These are phyloP conservation scores for Apiotrichum porosum DNA, from an alignment of 1,284 basidiomycete genomes.

Conservation along the genomic window DNA sequence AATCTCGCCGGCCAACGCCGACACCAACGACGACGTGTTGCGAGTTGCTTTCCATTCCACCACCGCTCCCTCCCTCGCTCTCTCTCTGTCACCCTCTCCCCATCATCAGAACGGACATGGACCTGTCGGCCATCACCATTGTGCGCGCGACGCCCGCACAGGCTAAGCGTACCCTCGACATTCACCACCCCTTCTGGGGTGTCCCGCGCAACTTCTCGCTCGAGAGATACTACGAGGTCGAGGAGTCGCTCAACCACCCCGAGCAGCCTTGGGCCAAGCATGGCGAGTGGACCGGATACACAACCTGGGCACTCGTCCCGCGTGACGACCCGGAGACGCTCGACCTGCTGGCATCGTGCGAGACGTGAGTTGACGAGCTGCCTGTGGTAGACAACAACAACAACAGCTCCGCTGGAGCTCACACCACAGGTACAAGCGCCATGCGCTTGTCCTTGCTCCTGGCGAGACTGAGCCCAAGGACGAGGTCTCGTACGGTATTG, in stretches of 20 bases:
- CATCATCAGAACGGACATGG: not conserved
- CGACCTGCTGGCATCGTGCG: slow-evolving; percentile 29
- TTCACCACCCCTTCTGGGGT: slow-evolving; percentile 8
- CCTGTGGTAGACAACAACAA: too few relatives aligned
- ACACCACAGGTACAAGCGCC: slow-evolving; percentile 22
- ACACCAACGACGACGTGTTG: not conserved
- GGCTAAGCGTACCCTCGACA: not conserved
- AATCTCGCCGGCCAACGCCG: not conserved
- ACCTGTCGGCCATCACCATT: slow-evolving; percentile 19
- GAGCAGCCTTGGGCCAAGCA: slow-evolving; percentile 1
- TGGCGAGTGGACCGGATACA: slow-evolving; percentile 2
- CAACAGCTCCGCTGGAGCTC: not conserved
- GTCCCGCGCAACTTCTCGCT: not conserved
- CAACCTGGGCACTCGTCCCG: slow-evolving; percentile 26
- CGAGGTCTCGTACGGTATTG: slow-evolving; percentile 28
- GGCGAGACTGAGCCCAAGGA: slow-evolving; percentile 14
- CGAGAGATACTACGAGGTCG: not conserved
- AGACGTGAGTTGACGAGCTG: slow-evolving; percentile 20
- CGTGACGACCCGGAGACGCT: slow-evolving; percentile 17
- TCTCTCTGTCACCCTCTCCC: not conserved
- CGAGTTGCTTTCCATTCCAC: not conserved
- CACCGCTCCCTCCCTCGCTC: not conserved
- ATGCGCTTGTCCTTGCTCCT: slow-evolving; percentile 11
- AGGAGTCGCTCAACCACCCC: not conserved
- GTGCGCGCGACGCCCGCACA: slow-evolving; percentile 18